Percentiles rank a stretch among this genome's conserved stretches.
Conservation (phyloP, 768 basidiomycete species). For the Imleria badia region DNA sequence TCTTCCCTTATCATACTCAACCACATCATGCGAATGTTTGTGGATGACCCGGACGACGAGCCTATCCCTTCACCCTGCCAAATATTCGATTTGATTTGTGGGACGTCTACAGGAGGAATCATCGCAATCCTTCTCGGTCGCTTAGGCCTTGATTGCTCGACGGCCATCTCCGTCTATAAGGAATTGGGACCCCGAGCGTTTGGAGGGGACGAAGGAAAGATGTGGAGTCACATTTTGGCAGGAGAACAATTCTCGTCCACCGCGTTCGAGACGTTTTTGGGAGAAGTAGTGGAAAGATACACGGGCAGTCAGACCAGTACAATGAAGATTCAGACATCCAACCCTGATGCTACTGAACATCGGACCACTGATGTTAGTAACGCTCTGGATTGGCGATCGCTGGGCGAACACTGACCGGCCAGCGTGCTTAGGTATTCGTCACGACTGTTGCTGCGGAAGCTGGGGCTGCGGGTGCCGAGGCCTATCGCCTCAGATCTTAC, state of each 20-base stretch:
- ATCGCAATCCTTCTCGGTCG: background rate
- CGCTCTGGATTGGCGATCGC: background rate
- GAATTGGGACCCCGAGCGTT: background rate
- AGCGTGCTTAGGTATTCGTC: background rate
- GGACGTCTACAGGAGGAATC: background rate
- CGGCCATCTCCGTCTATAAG: background rate
- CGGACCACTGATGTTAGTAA: background rate
- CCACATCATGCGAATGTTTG: background rate
- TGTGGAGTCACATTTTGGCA: background rate
- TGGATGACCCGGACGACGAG: background rate
- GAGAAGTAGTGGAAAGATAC: background rate
- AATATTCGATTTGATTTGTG: background rate
- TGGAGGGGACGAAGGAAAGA: background rate
- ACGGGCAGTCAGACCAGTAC: background rate
- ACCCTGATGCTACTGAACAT: background rate
- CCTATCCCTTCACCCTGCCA: background rate
- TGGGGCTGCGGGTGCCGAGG: background rate
- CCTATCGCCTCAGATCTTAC: background rate
- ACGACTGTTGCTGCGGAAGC: background rate
- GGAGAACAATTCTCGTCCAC: background rate
- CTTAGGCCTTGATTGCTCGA: background rate
- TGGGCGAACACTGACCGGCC: background rate
- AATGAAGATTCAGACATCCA: background rate
- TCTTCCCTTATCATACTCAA: background rate
- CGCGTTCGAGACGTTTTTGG: background rate